Base-by-base conservation (phyloP, 441 rosid species). In the Erodium chrysanthum region DNA sequence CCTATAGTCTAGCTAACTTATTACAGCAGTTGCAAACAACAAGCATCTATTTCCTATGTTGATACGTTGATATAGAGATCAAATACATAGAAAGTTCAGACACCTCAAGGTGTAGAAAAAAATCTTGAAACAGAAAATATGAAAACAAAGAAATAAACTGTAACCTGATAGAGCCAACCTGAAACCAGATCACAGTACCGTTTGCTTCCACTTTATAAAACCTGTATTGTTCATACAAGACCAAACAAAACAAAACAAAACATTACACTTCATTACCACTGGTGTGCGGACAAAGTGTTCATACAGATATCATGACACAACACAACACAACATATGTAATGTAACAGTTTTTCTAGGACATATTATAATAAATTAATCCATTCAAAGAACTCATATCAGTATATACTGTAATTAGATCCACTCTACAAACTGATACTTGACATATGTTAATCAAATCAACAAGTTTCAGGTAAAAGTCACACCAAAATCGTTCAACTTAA, bases 161-260 rank as follows among this genome's bases (percentile, higher is more conserved):
- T 86, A 80, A 86, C 95, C 90, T 89, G 95, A 76, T 85, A 83
- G 80, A 83, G 95, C 92, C 91, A 89, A 93, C 98, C 97, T 91
- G 98, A 93, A 91, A 93, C 97, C 98, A 88, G 63, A 93, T 83
- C 83, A 86, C 80, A 18, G 90, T 80, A 69, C 71, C 78, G 67
- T 89, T 84, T 8, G 25, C 86, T 23, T 80, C 82, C 71, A 84
- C 92, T 74, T 78, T 91, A 82, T 93, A 93, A 79, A 89, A 93
- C 86, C 97, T 91, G 85, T 46, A 71, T 37, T 25, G 74, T 18
- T 65, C 65, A 31, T 62, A 74, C 37, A 6, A 44, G 44, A 60
- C 0, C 25, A 58, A 21, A 58, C 29, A 23, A 58, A 23, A 20
- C 8, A n/a, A 58, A 21, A 58, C 29, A 23, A 58, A 23, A 20